Percentiles rank a stretch among this genome's conserved stretches.
These are phyloP conservation scores for Usnea hakonensis DNA, from an alignment of 495 filamentous ascomycete species.

Conservation along the genomic window DNA sequence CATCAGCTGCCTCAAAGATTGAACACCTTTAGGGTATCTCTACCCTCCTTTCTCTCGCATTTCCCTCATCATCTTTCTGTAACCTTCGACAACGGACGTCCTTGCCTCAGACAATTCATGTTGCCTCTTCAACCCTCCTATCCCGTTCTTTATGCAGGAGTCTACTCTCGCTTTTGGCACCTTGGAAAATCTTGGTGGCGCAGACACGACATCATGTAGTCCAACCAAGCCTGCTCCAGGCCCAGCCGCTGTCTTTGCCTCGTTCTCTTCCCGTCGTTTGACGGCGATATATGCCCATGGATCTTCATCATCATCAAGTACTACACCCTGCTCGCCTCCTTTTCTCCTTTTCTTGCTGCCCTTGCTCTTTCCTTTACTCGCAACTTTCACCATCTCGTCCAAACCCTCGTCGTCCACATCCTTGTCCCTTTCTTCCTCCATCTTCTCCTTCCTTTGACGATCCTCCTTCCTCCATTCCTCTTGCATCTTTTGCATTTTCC, in stretches of 20 bases:
- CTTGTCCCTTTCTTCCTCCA: conserved; percentile 52
- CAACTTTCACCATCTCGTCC: conserved; percentile 43
- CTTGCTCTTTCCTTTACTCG: conserved; percentile 53
- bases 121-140: conserved; percentile 71
- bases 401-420: conserved; percentile 62
- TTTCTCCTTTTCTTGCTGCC: conserved; percentile 37
- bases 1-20: background rate
- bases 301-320: conserved; percentile 54
- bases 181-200: conserved; percentile 67
- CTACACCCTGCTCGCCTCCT: conserved; percentile 36
- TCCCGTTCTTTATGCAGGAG: conserved; percentile 55
- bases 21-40: background rate
- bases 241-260: background rate
- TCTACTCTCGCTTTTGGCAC: conserved; percentile 62
- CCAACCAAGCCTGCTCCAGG: conserved; percentile 34
- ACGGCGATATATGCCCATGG: conserved; percentile 70
- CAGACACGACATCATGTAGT: conserved; percentile 71
- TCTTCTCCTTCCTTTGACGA: conserved; percentile 42
- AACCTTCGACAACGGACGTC: conserved; percentile 70
- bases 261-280: conserved; percentile 40
- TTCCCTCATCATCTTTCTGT: conserved; percentile 69
- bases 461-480: conserved; percentile 70
- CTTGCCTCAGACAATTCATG: conserved; percentile 74
- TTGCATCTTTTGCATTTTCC: conserved; percentile 72
- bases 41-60: conserved; percentile 35